Evolutionary conservation across 768 basidiomycete species (phyloP), one percentile per base, ranked within the genome.

Genomic region (Trametes cubensis): DNA sequence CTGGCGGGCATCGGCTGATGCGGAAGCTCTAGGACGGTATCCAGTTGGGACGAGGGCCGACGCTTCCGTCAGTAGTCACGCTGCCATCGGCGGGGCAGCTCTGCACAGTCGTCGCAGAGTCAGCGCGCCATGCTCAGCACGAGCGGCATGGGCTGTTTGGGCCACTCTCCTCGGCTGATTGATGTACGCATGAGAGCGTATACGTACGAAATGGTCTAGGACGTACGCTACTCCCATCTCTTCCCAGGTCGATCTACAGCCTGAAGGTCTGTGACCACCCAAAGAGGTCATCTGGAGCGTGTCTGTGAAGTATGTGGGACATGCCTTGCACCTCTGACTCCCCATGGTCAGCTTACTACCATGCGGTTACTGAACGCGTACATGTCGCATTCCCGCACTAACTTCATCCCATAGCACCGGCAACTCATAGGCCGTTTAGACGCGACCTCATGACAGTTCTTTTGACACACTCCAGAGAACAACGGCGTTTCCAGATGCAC

Each of bases 291-390:
- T 49, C 48, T 28, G 34, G 34, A 20, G 20, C 14, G 50, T 21
- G 38, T 20, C 34, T 17, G n/a, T 20, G 17, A 34, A 26, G 4
- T 45, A 23, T 15, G 34, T 23, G 20, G 17, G 17, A 30, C 28
- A 39, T n/a, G 20, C 3, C 45, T 8, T 14, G 3, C 41, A 23
- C 25, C 25, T 20, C 5, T 30, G 7, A n/a, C 23, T 26, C 38
- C 39, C 38, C 47, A 49, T 58, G 20, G 45, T 26, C n/a, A 42
- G 39, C 21, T 10, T n/a, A 10, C 26, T 38, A 40, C 60, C 60
- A 61, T 55, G 53, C 54, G 60, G 60, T 61, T 25, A 55, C 60
- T 41, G 47, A 49, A 50, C 46, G 26, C 46, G 17, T 42, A 5
- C 15, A 39, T 25, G 30, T 46, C 15, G 6, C 42, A 23, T 54